A percentile compares a stretch with the other conserved stretches of the same genome.
Evolutionary conservation across 306 rosid genomes (phyloP).

Genomic region (Rosa persica): DNA sequence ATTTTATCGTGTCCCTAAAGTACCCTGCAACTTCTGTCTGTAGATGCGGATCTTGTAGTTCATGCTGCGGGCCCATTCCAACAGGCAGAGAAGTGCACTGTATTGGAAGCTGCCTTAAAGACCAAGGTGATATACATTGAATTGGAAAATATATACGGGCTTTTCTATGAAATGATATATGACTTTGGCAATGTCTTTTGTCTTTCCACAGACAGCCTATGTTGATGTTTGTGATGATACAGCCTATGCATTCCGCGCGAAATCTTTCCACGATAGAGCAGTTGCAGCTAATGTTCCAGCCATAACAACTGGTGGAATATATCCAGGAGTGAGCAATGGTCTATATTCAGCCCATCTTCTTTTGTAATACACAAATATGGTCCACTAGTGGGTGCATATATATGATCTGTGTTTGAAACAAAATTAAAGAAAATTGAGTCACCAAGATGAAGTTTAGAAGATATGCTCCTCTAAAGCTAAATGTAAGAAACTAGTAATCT

Average conservation of each 20-base stretch:
- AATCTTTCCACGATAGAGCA: conserved; percentile 61
- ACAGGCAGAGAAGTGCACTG: conserved; percentile 66
- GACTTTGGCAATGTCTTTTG: conserved; percentile 9
- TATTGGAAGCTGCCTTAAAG: conserved; percentile 85
- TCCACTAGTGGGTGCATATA: neutral
- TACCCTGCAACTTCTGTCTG: conserved; percentile 19
- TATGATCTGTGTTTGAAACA: neutral
- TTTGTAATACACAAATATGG: conserved; percentile 10
- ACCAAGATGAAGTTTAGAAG: neutral
- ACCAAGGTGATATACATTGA: conserved; percentile 55
- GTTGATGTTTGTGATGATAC: conserved; percentile 89
- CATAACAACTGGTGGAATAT: conserved; percentile 83
- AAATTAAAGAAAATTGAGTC: neutral
- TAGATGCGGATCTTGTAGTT: conserved; percentile 88
- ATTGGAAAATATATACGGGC: neutral
- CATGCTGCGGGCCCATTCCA: conserved; percentile 98
- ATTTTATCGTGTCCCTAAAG: neutral
- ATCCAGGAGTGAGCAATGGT: conserved; percentile 99
- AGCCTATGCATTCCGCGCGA: conserved; percentile 57
- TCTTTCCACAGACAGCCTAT: conserved; percentile 75
- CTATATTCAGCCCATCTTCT: conserved; percentile 40
- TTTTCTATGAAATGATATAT: neutral
- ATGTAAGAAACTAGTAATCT: neutral
- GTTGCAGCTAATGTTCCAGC: conserved; percentile 82
- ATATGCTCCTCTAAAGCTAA: neutral